These are phyloP conservation scores for Lipomyces spencermartinsiae DNA, from an alignment of 805 yeast genomes.

Conservation along the genomic window DNA sequence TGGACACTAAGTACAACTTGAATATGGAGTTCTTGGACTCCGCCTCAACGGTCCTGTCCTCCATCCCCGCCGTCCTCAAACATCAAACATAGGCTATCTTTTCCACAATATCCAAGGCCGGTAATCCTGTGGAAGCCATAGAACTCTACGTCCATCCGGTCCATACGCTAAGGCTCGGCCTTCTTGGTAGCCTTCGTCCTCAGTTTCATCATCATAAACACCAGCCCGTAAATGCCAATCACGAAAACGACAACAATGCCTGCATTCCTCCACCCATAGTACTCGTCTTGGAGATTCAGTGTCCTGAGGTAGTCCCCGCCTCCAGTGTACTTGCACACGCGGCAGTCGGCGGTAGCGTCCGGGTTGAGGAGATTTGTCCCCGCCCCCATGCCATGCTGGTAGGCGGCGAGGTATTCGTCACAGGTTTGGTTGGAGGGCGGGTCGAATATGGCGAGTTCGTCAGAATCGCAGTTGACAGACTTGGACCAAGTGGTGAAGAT, in stretches of 20 bases:
- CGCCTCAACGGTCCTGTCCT: too few relatives aligned
- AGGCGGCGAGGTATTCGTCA: slow-evolving; percentile 53
- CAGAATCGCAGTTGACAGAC: slow-evolving; percentile 54
- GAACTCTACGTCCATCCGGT: too few relatives aligned
- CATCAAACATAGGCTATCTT: too few relatives aligned
- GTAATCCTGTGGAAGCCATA: too few relatives aligned
- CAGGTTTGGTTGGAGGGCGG: slow-evolving; percentile 72
- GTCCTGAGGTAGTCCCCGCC: slow-evolving; percentile 54
- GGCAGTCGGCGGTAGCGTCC: slow-evolving; percentile 50
- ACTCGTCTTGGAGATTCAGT: slow-evolving; percentile 47
- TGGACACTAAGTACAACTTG: too few relatives aligned
- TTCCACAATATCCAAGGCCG: too few relatives aligned
- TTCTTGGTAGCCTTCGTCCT: slow-evolving; percentile 14
- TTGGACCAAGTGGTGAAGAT: slow-evolving; percentile 56
- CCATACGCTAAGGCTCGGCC: too few relatives aligned
- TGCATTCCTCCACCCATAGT: slow-evolving; percentile 65
- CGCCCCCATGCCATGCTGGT: not conserved
- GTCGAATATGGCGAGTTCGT: slow-evolving; percentile 57
- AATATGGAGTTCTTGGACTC: too few relatives aligned
- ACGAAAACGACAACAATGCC: slow-evolving; percentile 53
- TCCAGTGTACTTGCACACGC: slow-evolving; percentile 49
- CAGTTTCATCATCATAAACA: slow-evolving; percentile 11
- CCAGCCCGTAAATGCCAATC: not conserved
- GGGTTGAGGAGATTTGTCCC: slow-evolving; percentile 53
- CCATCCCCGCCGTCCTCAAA: too few relatives aligned